Conservation (phyloP, 768 basidiomycete species). For the Hirschioporus abietinus region DNA sequence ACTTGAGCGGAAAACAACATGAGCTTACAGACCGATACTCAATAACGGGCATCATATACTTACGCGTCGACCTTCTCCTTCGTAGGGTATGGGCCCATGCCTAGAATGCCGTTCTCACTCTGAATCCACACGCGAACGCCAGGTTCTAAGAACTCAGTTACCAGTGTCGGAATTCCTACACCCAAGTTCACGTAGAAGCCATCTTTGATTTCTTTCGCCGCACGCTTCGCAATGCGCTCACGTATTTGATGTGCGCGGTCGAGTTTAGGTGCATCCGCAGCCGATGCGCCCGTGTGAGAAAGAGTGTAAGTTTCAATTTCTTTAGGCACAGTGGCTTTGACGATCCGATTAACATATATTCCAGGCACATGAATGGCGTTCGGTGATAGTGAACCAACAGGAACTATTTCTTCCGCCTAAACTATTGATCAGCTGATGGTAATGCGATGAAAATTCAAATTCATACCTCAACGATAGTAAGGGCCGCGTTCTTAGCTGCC, state of each 20-base stretch:
- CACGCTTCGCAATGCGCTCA: conserved; percentile 73
- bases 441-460: neutral
- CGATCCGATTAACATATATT: conserved; percentile 86
- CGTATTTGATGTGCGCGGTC: conserved; percentile 15
- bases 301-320: conserved; percentile 71
- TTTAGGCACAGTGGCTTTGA: conserved; percentile 71
- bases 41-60: conserved; percentile 25
- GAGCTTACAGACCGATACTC: neutral
- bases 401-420: conserved; percentile 87
- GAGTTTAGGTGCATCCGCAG: conserved; percentile 8
- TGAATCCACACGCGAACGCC: conserved; percentile 84
- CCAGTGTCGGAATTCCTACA: conserved; percentile 88
- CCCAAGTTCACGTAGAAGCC: conserved; percentile 87
- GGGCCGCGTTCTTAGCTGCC: conserved; percentile 85
- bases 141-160: conserved; percentile 70
- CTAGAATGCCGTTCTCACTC: conserved; percentile 87
- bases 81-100: conserved; percentile 88
- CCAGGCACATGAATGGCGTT: conserved; percentile 79
- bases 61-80: conserved; percentile 75
- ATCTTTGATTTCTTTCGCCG: conserved; percentile 84
- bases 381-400: conserved; percentile 74
- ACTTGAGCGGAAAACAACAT: conserved; percentile 28
- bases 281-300: conserved; percentile 8
- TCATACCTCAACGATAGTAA: conserved; percentile 83
- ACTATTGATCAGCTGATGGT: conserved; percentile 10